phyloP scores from a whole-genome alignment of 2,329 filamentous ascomycete genomes.

The Septoria petroselini region DNA sequence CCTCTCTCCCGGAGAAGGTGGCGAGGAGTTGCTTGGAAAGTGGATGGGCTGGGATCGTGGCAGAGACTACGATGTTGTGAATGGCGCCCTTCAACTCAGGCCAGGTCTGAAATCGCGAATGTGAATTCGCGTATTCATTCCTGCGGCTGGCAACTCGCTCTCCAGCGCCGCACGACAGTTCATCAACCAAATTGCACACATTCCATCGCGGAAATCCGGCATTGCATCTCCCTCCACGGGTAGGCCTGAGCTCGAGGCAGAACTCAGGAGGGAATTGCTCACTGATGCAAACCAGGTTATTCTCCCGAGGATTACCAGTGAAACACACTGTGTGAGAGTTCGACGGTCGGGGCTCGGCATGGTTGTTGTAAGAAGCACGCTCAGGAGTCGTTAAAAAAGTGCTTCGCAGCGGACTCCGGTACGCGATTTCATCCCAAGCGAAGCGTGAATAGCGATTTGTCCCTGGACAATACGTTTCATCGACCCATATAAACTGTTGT shows the following conservation, averaged over 20 bases:
- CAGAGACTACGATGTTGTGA: conserved; percentile 63
- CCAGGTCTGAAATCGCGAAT: conserved; percentile 17
- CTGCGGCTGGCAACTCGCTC: not conserved
- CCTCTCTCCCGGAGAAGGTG: conserved; percentile 66
- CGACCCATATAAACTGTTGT: too few species aligned
- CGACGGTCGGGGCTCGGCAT: not conserved
- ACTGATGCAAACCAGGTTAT: not conserved
- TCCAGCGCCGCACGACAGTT: too few species aligned
- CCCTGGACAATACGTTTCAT: too few species aligned
- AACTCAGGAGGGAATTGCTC: not conserved
- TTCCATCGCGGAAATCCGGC: too few species aligned
- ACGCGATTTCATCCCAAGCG: too few species aligned
- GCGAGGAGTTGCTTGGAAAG: conserved; percentile 60
- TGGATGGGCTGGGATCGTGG: conserved; percentile 80
- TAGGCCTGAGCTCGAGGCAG: not conserved
- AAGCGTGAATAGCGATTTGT: too few species aligned
- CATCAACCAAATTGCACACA: too few species aligned
- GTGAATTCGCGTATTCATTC: conserved; percentile 1
- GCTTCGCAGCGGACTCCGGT: too few species aligned
- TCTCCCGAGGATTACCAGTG: not conserved
- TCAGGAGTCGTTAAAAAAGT: too few species aligned
- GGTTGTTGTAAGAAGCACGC: too few species aligned
- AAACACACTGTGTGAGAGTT: not conserved
- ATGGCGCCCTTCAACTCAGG: conserved; percentile 57
- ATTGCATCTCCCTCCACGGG: too few species aligned